Percentiles rank a stretch among this genome's conserved stretches.
Conservation (phyloP, 768 basidiomycete species). For the Naganishia vaughanmartiniae region DNA sequence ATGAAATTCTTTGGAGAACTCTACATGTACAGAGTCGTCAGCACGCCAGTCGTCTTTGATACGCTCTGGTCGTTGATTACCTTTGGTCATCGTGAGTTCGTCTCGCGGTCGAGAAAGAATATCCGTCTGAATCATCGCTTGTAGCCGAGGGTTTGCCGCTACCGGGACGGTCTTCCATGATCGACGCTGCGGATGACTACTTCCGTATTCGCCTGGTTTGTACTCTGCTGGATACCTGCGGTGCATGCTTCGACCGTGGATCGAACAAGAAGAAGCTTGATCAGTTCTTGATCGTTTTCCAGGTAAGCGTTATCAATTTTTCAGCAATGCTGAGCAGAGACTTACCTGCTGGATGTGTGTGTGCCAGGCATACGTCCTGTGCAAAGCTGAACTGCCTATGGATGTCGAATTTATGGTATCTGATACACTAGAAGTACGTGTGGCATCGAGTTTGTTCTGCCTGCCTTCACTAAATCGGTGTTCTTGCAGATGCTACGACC, state of each 20-base stretch:
- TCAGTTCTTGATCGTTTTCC: constrained; percentile 86
- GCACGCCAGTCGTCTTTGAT: constrained; percentile 86
- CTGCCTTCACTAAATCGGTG: neutral
- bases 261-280: constrained; percentile 89
- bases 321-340: constrained; percentile 45
- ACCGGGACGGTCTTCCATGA: constrained; percentile 67
- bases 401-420: constrained; percentile 96
- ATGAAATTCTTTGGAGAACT: constrained; percentile 95
- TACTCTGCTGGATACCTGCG: constrained; percentile 88
- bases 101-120: constrained; percentile 30
- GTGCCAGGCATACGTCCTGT: constrained; percentile 71
- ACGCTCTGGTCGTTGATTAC: constrained; percentile 90
- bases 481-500: constrained; percentile 73
- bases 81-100: constrained; percentile 85
- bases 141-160: constrained; percentile 84
- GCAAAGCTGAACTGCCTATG: constrained; percentile 88
- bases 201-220: constrained; percentile 91
- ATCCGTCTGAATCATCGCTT: neutral
- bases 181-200: constrained; percentile 94
- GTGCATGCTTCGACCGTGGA: constrained; percentile 95
- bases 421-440: constrained; percentile 81
- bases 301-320: constrained; percentile 59
- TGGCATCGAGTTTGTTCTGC: constrained; percentile 11
- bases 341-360: neutral
- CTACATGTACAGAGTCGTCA: constrained; percentile 90